Percentiles rank a stretch among this genome's conserved stretches.
These are phyloP conservation scores for Lagenaria siceraria DNA, from an alignment of 306 rosid genomes.

Conservation along the genomic window DNA sequence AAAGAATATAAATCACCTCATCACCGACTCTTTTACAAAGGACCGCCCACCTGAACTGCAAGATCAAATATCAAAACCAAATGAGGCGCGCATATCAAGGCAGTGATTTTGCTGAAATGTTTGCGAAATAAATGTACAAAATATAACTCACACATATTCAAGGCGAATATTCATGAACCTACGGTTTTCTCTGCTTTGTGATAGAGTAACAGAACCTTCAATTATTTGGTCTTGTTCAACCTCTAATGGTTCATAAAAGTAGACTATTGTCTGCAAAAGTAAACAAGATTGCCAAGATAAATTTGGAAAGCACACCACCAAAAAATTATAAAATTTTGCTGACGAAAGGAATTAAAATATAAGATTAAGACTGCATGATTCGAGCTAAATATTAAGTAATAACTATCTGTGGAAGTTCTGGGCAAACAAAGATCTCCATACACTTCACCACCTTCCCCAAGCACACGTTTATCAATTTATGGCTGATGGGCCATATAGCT, in stretches of 20 bases:
- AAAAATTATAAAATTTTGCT: neutral
- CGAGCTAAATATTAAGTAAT: neutral
- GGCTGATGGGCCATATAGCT: neutral
- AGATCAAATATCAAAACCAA: slow-evolving; percentile 12
- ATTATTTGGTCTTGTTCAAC: slow-evolving; percentile 92
- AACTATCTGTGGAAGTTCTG: neutral
- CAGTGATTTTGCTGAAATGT: neutral
- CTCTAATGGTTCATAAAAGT: slow-evolving; percentile 87
- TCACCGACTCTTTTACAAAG: slow-evolving; percentile 80
- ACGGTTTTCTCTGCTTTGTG: slow-evolving; percentile 93
- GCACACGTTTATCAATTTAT: neutral
- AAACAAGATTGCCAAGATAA: slow-evolving; percentile 11
- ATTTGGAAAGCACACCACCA: neutral
- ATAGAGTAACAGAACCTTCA: slow-evolving; percentile 72
- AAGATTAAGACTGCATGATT: neutral
- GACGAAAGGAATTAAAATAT: neutral
- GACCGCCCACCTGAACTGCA: slow-evolving; percentile 90
- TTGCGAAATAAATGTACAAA: neutral
- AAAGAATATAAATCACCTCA: slow-evolving; percentile 48
- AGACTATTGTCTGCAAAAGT: slow-evolving; percentile 70
- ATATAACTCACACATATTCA: slow-evolving; percentile 68
- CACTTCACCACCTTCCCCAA: neutral
- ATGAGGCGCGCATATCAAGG: neutral
- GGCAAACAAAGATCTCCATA: neutral
- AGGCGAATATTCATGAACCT: slow-evolving; percentile 97